Conservation (phyloP, 2,329 filamentous ascomycete genomes). For the Tricladium varicosporioides region DNA sequence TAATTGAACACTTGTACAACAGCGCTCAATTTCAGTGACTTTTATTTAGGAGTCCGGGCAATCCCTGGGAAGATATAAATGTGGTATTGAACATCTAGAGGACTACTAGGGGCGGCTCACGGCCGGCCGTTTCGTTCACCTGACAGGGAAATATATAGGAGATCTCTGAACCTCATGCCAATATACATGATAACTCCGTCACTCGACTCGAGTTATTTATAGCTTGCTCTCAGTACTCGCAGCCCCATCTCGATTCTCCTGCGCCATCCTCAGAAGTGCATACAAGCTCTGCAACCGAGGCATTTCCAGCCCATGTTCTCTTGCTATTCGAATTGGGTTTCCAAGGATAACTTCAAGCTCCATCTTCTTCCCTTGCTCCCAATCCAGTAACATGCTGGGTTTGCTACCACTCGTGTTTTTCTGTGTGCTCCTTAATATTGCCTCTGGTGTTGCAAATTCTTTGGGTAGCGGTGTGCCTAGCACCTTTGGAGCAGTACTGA, state of each 20-base stretch:
- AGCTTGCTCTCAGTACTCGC: conserved; percentile 19
- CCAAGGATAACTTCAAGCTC: conserved; percentile 57
- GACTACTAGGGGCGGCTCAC: no score
- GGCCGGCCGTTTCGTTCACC: no score
- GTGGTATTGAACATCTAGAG: no score
- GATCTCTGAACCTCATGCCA: no score
- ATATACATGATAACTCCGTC: no score
- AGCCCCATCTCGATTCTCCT: conserved; percentile 37
- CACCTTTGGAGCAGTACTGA: conserved; percentile 60
- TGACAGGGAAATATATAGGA: no score
- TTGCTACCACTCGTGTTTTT: conserved; percentile 60
- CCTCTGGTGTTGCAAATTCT: conserved; percentile 60
- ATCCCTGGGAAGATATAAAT: no score
- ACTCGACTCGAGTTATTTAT: conserved; percentile 7
- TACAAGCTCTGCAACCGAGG: conserved; percentile 53
- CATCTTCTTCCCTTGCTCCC: conserved; percentile 51
- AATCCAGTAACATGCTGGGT: conserved; percentile 51
- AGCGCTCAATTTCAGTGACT: no score
- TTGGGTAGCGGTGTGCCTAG: conserved; percentile 59
- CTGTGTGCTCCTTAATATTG: conserved; percentile 61
- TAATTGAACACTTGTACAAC: no score
- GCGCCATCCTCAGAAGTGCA: conserved; percentile 51
- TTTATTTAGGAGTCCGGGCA: no score
- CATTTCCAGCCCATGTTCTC: conserved; percentile 50
- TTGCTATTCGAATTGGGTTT: conserved; percentile 51